These are phyloP conservation scores for Geosiphon pyriformis DNA, from an alignment of 192 early-diverging fungal genomes.

Conservation along the genomic window DNA sequence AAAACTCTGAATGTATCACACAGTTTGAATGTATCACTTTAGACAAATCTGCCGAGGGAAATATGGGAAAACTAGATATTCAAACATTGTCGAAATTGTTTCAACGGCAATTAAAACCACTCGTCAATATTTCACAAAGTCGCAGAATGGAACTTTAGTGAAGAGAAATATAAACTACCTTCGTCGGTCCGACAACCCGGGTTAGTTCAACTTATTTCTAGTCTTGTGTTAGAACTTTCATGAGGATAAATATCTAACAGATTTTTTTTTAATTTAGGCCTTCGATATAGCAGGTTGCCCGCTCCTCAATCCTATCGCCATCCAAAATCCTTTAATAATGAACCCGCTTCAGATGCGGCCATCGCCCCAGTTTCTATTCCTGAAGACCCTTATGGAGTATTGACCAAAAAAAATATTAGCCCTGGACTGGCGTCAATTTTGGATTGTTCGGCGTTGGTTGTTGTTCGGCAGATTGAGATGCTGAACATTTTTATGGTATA, in stretches of 20 bases:
- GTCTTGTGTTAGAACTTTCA: neutral
- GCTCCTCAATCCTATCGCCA: neutral
- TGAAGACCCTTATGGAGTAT: constrained; percentile 31
- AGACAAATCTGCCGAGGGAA: too few relatives aligned
- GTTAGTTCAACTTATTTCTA: neutral
- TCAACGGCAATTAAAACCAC: too few relatives aligned
- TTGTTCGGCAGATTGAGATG: constrained; percentile 78
- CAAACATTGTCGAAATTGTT: too few relatives aligned
- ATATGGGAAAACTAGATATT: too few relatives aligned
- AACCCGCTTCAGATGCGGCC: neutral
- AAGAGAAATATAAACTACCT: neutral
- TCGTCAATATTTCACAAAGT: too few relatives aligned
- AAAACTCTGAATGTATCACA: too few relatives aligned
- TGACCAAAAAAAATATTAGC: constrained; percentile 10
- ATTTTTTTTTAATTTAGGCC: neutral
- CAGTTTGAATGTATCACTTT: too few relatives aligned
- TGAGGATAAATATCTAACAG: neutral
- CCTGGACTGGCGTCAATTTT: constrained; percentile 30
- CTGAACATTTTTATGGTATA: constrained; percentile 64
- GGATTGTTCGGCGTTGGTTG: constrained; percentile 56
- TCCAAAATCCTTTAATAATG: neutral
- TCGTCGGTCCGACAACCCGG: neutral
- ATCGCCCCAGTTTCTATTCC: constrained; percentile 31
- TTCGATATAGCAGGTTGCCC: neutral
- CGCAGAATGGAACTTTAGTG: too few relatives aligned